Evolutionary conservation across 129 eudicot species (phyloP).

Genomic region (Mikania micrantha): DNA sequence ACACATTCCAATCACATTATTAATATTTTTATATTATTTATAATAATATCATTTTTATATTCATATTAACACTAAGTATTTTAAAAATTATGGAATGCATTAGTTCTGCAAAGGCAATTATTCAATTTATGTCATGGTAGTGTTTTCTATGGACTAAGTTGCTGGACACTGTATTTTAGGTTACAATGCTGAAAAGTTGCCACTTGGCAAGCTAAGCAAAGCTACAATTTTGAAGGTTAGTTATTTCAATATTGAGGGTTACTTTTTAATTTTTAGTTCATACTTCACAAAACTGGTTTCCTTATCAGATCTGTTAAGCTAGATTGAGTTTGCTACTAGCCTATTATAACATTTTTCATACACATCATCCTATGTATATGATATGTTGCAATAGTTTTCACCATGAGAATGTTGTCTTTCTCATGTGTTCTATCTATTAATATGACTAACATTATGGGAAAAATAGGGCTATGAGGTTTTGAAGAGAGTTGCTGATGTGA

Average conservation of each 20-base stretch:
- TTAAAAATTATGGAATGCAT: not conserved
- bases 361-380: not conserved
- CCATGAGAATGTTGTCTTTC: not conserved
- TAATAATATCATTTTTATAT: not conserved
- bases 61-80: not conserved
- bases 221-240: constrained; percentile 82
- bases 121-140: constrained; percentile 1
- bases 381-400: not conserved
- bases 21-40: not conserved
- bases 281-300: not conserved
- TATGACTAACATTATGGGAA: not conserved
- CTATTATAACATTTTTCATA: not conserved
- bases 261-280: not conserved
- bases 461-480: constrained; percentile 80
- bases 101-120: not conserved
- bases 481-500: constrained; percentile 89
- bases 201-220: constrained; percentile 89
- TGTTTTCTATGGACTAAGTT: no score
- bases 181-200: constrained; percentile 94
- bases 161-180: constrained; percentile 34
- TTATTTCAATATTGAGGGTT: not conserved
- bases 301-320: not conserved
- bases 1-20: not conserved
- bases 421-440: constrained; percentile 7
- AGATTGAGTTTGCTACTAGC: not conserved